Percentiles rank a stretch among this genome's conserved stretches.
Conservation (phyloP, 306 rosid species). For the Vigna hirtella region DNA sequence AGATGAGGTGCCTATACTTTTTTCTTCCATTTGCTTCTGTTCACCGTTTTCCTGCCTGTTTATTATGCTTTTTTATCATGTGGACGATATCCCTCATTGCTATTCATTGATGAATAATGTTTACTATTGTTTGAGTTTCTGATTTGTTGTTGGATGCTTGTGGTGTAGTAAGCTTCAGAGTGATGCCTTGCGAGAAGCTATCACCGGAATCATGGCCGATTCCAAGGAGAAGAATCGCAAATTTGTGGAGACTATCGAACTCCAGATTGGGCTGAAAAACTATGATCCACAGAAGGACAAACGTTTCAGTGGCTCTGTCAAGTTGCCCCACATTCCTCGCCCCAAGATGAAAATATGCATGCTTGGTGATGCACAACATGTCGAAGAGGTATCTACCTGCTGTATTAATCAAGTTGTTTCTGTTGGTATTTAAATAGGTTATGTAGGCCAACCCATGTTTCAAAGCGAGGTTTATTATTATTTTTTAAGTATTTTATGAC, state of each 20-base stretch:
- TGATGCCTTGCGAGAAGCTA: conserved; percentile 74
- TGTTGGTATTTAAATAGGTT: neutral
- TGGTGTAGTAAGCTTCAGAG: conserved; percentile 78
- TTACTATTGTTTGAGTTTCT: neutral
- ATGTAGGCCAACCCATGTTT: neutral
- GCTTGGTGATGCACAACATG: conserved; percentile 50
- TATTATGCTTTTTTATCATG: neutral
- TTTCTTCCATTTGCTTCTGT: neutral
- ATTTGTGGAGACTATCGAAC: conserved; percentile 43
- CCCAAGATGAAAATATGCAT: conserved; percentile 73
- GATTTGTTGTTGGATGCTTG: neutral
- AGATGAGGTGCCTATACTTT: conserved; percentile 15
- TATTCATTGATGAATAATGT: neutral
- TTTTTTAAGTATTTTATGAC: neutral
- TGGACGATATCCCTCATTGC: neutral
- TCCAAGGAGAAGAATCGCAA: conserved; percentile 46
- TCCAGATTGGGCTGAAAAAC: conserved; percentile 43
- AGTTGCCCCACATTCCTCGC: conserved; percentile 86
- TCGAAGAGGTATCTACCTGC: conserved; percentile 66
- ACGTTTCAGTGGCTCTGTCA: conserved; percentile 85
- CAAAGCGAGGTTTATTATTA: neutral
- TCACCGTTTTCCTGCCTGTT: neutral
- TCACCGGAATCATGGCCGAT: conserved; percentile 57
- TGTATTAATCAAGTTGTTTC: neutral
- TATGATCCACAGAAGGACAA: conserved; percentile 46